Base-by-base conservation (phyloP, 2,329 filamentous ascomycete species). In the Xylaria polymorpha region DNA sequence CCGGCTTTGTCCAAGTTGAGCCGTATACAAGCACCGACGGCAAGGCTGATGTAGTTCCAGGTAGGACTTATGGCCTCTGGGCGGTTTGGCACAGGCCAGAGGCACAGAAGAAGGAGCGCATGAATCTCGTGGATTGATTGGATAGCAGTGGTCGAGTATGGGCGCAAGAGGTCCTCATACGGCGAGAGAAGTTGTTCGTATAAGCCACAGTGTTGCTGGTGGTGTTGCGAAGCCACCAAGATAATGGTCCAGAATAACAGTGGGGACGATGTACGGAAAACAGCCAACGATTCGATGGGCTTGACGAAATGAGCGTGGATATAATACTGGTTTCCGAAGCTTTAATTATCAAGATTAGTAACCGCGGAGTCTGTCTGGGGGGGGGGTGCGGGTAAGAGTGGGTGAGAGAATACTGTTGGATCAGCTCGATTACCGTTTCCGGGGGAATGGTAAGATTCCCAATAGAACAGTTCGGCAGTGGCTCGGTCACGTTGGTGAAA, bases 241-340 rank as follows among this genome's bases (percentile, higher is more conserved):
- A 69, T 25, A 41, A 71, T 69, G 9, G 66, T 71, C 69, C 69
- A 71, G 60, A 71, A 71, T 37, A 69, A 22, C 41, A 71, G 43
- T 4, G 69, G 69, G 1, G 62, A 66, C 14, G 59, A 25, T n/a
- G 44, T 18, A 18, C 59, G 55, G 32, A 66, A 66, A 20, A 15
- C 15, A 6, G 55, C 58, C 41, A 66, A 35, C 14, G 66, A 66
- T 3, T 65, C 57, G 29, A 69, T 44, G 5, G 66, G 66, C 56
- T 64, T 55, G 14, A 69, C 37, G 57, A 66, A 71, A 37, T 61
- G 51, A 46, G 69, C 66, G 43, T 64, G 35, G 39, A 12, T 3
- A 29, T 66, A 50, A 20, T 69, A 69, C 20, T 69, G 60, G 20
- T 66, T n/a, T 14, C 61, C 63, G 44, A 71, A 69, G 59, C 66